Base-by-base conservation (phyloP, 148 eudicot genomes). In the Limonium bicolor region DNA sequence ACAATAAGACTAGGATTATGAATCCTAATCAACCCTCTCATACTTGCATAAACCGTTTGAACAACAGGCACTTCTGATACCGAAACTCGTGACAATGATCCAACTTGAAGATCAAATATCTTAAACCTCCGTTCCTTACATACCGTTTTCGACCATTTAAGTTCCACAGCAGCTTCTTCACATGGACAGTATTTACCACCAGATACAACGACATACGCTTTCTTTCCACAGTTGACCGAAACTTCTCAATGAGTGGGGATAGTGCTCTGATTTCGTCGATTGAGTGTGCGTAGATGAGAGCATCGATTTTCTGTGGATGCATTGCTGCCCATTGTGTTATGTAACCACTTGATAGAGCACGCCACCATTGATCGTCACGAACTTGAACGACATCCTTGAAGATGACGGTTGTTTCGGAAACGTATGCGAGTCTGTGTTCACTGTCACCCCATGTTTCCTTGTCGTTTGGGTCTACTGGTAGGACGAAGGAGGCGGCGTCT, bases 361-460 rank as follows among this genome's bases (percentile, higher is more conserved):
- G 68, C 97, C 97, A 90, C 97, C 97, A 90, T 41, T 90, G 97
- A 23, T 90, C 82, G 23, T 90, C 97, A 29, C 97, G 63, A 26
- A 84, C 85, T 61, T 84, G 93, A 36, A 90, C 86, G 0, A 80
- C 48, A 49, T 71, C 85, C 65, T 90, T 90, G 84, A 84, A 90
- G 25, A 90, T 84, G 0, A 84, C 97, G 0, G 97, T 90, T 14
- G 97, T 90, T 51, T 90, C 95, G 3, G 97, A 77, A 10, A 90
- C 85, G 38, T 90, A 90, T 5, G 97, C 97, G 0, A 90, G 93
- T 18, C 97, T 62, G 54, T 90, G 97, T 45, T 90, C 97, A 31
- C 97, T 90, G 40, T 90, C 97, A 0, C 97, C 97, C 97, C 97
- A 90, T 40, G 93, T 90, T 58, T 90, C 97, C 51, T 90, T 84